Evolutionary conservation across 2,329 filamentous ascomycete genomes (phyloP).

Genomic region (Seiridium cupressi): DNA sequence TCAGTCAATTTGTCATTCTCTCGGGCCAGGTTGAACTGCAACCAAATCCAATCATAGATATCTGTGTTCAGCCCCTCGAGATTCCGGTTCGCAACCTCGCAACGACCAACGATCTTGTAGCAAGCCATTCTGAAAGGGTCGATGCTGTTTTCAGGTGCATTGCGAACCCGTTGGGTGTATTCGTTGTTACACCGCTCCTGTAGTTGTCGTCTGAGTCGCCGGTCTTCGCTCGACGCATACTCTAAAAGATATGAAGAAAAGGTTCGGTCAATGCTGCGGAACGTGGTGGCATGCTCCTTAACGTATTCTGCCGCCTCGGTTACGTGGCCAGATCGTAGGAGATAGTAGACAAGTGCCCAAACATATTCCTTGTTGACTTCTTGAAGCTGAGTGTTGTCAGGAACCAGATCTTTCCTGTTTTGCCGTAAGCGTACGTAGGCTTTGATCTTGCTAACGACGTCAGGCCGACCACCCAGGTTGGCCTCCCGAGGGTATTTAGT

Average conservation of each 20-base stretch:
- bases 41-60: slow-evolving; percentile 71
- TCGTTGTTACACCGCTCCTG: slow-evolving; percentile 88
- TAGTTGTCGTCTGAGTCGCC: slow-evolving; percentile 73
- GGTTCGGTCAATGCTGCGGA: slow-evolving; percentile 86
- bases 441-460: slow-evolving; percentile 84
- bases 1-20: slow-evolving; percentile 64
- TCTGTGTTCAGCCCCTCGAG: slow-evolving; percentile 62
- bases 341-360: slow-evolving; percentile 92
- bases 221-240: slow-evolving; percentile 75
- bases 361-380: slow-evolving; percentile 79
- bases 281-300: slow-evolving; percentile 72
- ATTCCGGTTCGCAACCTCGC: slow-evolving; percentile 63
- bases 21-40: slow-evolving; percentile 67
- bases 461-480: slow-evolving; percentile 83
- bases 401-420: slow-evolving; percentile 77
- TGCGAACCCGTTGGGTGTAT: slow-evolving; percentile 80
- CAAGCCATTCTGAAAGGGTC: slow-evolving; percentile 97
- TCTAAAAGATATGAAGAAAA: slow-evolving; percentile 85
- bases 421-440: slow-evolving; percentile 85
- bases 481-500: slow-evolving; percentile 84
- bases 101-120: slow-evolving; percentile 93
- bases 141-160: slow-evolving; percentile 81
- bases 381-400: slow-evolving; percentile 78
- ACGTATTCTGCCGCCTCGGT: slow-evolving; percentile 86
- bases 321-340: slow-evolving; percentile 81